Conservation (phyloP, 2,329 filamentous ascomycete genomes). For the Alternaria triticimaculans region DNA sequence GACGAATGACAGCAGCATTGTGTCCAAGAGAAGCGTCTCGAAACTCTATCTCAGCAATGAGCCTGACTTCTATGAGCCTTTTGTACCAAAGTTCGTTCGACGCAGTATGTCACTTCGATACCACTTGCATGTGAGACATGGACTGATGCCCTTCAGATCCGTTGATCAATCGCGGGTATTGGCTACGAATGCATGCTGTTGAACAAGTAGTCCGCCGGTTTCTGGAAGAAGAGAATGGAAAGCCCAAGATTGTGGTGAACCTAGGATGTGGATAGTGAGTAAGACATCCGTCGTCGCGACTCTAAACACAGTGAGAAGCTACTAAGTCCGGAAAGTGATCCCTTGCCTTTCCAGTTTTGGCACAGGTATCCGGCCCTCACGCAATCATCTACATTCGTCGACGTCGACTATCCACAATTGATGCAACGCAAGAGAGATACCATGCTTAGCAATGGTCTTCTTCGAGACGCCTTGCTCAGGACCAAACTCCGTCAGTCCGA, state of each 20-base stretch:
- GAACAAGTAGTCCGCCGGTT: constrained; percentile 78
- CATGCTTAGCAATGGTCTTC: constrained; percentile 63
- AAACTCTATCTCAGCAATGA: constrained; percentile 79
- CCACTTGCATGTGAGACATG: neutral
- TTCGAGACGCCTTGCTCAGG: constrained; percentile 46
- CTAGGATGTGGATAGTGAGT: constrained; percentile 89
- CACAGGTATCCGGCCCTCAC: constrained; percentile 68
- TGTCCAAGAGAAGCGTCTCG: constrained; percentile 93
- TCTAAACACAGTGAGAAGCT: neutral
- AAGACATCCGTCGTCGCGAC: constrained; percentile 26
- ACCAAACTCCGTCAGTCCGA: constrained; percentile 37
- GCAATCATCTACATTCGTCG: constrained; percentile 71
- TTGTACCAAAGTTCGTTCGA: constrained; percentile 82
- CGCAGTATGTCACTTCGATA: constrained; percentile 52
- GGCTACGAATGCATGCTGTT: constrained; percentile 82
- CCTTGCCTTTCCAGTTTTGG: constrained; percentile 84
- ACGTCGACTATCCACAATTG: constrained; percentile 84
- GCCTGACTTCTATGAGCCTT: constrained; percentile 84
- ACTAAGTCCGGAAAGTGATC: constrained; percentile 67
- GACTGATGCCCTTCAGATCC: constrained; percentile 58
- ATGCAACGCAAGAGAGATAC: constrained; percentile 75
- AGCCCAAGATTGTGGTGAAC: constrained; percentile 77
- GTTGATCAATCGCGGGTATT: constrained; percentile 88
- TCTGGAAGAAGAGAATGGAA: constrained; percentile 63
- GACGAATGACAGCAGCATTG: constrained; percentile 91